Evolutionary conservation across 1,284 basidiomycete species (phyloP).

Genomic region (Porodaedalea pini): DNA sequence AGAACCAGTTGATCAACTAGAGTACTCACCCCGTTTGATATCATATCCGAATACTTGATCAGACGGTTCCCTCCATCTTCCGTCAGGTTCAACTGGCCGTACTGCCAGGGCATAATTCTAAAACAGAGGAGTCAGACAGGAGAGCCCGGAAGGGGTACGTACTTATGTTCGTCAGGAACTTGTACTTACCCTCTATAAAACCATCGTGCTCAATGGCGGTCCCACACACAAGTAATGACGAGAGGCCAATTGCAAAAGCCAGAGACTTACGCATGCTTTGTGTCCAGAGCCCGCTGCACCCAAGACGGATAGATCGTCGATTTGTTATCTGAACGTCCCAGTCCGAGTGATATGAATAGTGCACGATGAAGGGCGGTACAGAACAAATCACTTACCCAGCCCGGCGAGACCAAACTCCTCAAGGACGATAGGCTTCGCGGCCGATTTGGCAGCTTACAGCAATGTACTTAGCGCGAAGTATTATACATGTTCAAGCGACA

Average conservation of each 20-base stretch:
- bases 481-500: not conserved
- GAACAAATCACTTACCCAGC: conserved; percentile 31
- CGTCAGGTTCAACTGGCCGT: conserved; percentile 45
- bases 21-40: conserved; percentile 42
- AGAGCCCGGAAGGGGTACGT: not conserved
- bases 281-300: conserved; percentile 46
- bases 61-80: conserved; percentile 50
- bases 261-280: conserved; percentile 45
- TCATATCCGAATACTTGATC: conserved; percentile 51
- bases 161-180: too few relatives aligned
- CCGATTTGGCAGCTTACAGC: conserved; percentile 44
- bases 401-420: conserved; percentile 54
- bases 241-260: not conserved
- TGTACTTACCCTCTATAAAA: conserved; percentile 11
- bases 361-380: not conserved
- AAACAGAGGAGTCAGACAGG: not conserved
- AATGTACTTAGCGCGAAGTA: not conserved
- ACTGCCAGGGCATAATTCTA: conserved; percentile 60
- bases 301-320: conserved; percentile 47
- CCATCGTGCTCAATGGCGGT: too few relatives aligned
- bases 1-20: not conserved
- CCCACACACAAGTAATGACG: too few relatives aligned
- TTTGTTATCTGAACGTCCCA: conserved; percentile 41
- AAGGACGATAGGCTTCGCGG: conserved; percentile 49
- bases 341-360: not conserved